Conservation (phyloP, 2,329 filamentous ascomycete genomes). For the Aspergillus sclerotialis region DNA sequence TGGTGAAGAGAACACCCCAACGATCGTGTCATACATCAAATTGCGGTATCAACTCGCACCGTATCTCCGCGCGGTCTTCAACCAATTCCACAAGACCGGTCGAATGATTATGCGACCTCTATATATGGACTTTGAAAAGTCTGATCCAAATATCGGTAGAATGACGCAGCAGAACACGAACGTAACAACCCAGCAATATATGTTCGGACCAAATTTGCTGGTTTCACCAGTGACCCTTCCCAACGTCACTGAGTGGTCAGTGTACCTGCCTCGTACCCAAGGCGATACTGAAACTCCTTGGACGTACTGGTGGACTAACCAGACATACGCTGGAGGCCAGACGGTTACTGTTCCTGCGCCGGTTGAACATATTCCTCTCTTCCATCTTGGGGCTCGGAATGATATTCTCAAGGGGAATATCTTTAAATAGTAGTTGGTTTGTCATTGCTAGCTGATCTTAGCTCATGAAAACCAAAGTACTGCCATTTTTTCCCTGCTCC, state of each 20-base stretch:
- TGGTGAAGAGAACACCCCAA: conserved; percentile 49
- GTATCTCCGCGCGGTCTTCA: conserved; percentile 27
- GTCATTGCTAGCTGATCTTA: too few relatives aligned
- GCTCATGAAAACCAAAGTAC: too few relatives aligned
- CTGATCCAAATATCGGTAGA: conserved; percentile 14
- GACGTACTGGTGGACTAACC: conserved; percentile 37
- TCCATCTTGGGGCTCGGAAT: conserved; percentile 61
- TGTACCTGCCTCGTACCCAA: conserved; percentile 27
- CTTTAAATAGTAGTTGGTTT: conserved; percentile 7
- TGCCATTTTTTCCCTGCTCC: too few relatives aligned
- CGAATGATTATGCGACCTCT: conserved; percentile 32
- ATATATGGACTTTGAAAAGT: conserved; percentile 31
- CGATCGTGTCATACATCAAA: conserved; percentile 50
- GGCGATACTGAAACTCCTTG: conserved; percentile 21
- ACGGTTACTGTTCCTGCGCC: conserved; percentile 29
- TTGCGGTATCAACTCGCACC: conserved; percentile 46
- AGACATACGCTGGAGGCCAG: conserved; percentile 32
- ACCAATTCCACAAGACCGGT: conserved; percentile 24
- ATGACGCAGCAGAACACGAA: conserved; percentile 24
- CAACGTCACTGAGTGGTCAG: conserved; percentile 29
- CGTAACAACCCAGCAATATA: conserved; percentile 32
- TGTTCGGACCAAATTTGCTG: conserved; percentile 32
- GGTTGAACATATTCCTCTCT: conserved; percentile 16
- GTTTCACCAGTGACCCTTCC: conserved; percentile 30
- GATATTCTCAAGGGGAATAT: conserved; percentile 54